A percentile compares a stretch with the other conserved stretches of the same genome.
Conservation (phyloP, 1,284 basidiomycete species). For the Cutaneotrichosporon sp. region DNA sequence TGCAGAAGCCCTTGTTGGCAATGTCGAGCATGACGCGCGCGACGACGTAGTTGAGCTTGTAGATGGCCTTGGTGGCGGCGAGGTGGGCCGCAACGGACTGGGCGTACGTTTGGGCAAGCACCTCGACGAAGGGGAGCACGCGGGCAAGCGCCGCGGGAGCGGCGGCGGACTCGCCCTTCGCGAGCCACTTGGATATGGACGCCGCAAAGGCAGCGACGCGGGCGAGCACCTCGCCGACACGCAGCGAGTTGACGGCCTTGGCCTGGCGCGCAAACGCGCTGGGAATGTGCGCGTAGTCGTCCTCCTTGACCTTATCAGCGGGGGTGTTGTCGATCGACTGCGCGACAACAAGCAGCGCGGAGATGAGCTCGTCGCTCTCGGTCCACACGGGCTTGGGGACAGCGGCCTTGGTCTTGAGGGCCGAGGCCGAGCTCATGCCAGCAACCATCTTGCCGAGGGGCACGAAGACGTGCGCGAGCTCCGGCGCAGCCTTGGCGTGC, state of each 20-base stretch:
- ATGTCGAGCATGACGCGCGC: slow-evolving; percentile 73
- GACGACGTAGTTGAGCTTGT: slow-evolving; percentile 82
- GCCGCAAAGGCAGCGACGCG: slow-evolving; percentile 37
- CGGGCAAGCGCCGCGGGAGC: slow-evolving; percentile 35
- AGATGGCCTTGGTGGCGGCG: slow-evolving; percentile 64
- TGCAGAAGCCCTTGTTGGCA: slow-evolving; percentile 87
- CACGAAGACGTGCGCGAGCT: slow-evolving; percentile 58
- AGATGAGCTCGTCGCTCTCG: slow-evolving; percentile 59
- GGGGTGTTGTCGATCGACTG: slow-evolving; percentile 59
- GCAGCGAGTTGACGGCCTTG: slow-evolving; percentile 36
- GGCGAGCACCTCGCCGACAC: slow-evolving; percentile 39
- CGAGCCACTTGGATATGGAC: slow-evolving; percentile 18
- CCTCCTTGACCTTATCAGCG: slow-evolving; percentile 31
- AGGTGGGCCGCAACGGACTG: slow-evolving; percentile 28
- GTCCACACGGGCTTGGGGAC: slow-evolving; percentile 31
- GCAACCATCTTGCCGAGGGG: slow-evolving; percentile 60
- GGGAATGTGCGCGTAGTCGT: slow-evolving; percentile 44
- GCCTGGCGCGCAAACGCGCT: slow-evolving; percentile 33
- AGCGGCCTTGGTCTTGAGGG: slow-evolving; percentile 4
- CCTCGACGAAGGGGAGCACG: slow-evolving; percentile 54
- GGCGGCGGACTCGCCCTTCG: slow-evolving; percentile 13
- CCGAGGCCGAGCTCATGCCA: slow-evolving; percentile 12
- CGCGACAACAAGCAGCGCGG: slow-evolving; percentile 64
- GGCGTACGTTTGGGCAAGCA: slow-evolving; percentile 62
- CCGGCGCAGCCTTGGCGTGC: slow-evolving; percentile 42